Conservation (phyloP, 345 rosid species). For the Noccaea caerulescens region DNA sequence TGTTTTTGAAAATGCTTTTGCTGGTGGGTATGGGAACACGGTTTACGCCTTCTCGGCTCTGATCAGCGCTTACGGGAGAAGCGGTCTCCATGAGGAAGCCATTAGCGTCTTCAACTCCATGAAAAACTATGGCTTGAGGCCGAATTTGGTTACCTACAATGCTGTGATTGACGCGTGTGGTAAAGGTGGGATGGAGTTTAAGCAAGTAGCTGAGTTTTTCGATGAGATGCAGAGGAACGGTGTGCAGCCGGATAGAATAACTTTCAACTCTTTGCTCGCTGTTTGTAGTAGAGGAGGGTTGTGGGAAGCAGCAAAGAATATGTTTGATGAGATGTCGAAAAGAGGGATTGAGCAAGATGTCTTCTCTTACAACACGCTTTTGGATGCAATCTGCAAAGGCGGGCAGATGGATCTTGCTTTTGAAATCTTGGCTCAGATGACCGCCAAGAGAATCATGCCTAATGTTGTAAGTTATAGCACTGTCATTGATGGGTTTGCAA, state of each 20-base stretch:
- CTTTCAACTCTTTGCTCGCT: conserved; percentile 82
- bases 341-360: conserved; percentile 82
- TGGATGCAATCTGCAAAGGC: conserved; percentile 91
- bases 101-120: conserved; percentile 67
- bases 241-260: conserved; percentile 87
- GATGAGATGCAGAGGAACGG: conserved; percentile 76
- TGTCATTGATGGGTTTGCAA: conserved; percentile 86
- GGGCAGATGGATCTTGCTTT: conserved; percentile 88
- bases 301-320: conserved; percentile 81
- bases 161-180: conserved; percentile 94
- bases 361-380: conserved; percentile 76
- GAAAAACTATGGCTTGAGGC: conserved; percentile 70
- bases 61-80: conserved; percentile 85
- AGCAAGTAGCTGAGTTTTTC: conserved; percentile 62
- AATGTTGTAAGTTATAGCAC: conserved; percentile 93
- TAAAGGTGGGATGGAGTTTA: conserved; percentile 86
- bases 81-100: conserved; percentile 73
- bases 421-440: conserved; percentile 78
- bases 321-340: conserved; percentile 79
- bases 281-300: conserved; percentile 88
- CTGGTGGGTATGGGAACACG: conserved; percentile 80
- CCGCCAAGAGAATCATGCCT: conserved; percentile 72
- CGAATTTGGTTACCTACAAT: conserved; percentile 90
- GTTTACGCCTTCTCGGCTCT: conserved; percentile 89
- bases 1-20: conserved; percentile 68